Evolutionary conservation across 2,329 filamentous ascomycete genomes (phyloP), one percentile per base, ranked within the genome.

Genomic region (Botrytis deweyae): DNA sequence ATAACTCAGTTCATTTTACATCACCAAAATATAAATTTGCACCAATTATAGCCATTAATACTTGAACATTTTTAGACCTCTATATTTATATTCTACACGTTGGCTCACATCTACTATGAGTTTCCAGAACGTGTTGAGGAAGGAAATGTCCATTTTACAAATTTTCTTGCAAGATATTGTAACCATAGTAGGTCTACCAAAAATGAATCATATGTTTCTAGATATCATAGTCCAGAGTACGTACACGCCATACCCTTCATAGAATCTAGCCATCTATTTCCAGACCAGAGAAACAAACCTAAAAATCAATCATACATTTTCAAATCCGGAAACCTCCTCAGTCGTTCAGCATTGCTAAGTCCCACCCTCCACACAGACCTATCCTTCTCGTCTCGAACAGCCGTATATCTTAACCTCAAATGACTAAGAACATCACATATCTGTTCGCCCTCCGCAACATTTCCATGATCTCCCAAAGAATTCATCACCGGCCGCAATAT

Each of bases 1-100:
- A 22, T 22, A 46, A 66, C 9, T 33, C 44, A 66, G 33, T 33
- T 66, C 44, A 49, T 66, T 66, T 38, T 8, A 44, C 64, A 66
- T 22, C 22, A 65, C 18, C 20, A 49, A 52, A 66, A 9, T 52
- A 52, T 38, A 52, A 33, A 66, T 66, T n/a, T 18, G n/a, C n/a
- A 38, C 40, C 18, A 46, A 46, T 46, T 14, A 22, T 65, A 33
- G 18, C 9, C 20, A 44, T 66, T 36, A 14, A 16, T 6, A 38
- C 1, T 38, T 10, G 7, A 5, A 18, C 18, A 16, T 1, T 5
- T n/a, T n/a, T 0, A 18, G 8, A n/a, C 12, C 33, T 38, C 10
- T n/a, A n/a, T 22, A 38, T 14, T 10, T n/a, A n/a, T 8, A n/a
- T 36, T 38, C 10, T 16, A 3, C 16, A 1, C 1, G 14, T 18